phyloP scores from a whole-genome alignment of 1,284 basidiomycete genomes.

The Fomitiporia mediterranea region DNA sequence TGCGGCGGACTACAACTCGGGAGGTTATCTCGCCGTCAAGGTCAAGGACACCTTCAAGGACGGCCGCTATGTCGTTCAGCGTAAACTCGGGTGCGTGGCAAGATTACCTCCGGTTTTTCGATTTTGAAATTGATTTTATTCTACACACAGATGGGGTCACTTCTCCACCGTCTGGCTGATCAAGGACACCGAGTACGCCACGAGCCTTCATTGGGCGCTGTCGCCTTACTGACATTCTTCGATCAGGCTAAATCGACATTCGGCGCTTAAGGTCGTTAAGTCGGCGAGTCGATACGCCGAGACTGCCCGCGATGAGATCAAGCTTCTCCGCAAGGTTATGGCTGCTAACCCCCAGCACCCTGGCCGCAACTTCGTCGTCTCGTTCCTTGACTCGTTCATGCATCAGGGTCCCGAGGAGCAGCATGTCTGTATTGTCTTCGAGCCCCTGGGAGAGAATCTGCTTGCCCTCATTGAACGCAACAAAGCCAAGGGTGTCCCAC shows the following conservation, averaged over 20 bases:
- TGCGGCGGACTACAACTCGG: conserved; percentile 73
- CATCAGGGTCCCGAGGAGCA: conserved; percentile 59
- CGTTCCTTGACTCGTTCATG: conserved; percentile 84
- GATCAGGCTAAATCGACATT: conserved; percentile 61
- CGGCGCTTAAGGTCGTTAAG: conserved; percentile 89
- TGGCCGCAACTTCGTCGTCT: conserved; percentile 71
- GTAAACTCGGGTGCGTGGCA: conserved; percentile 71
- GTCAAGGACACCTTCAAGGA: conserved; percentile 78
- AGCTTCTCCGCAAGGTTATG: conserved; percentile 74
- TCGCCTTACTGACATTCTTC: conserved; percentile 24
- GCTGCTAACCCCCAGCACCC: conserved; percentile 66
- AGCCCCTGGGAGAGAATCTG: conserved; percentile 87
- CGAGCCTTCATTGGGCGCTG: conserved; percentile 13
- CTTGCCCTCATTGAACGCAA: conserved; percentile 82
- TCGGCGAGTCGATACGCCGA: conserved; percentile 83
- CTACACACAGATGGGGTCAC: conserved; percentile 72
- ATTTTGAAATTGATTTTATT: conserved; percentile 14
- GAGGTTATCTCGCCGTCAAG: conserved; percentile 77
- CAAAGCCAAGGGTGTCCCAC: conserved; percentile 81
- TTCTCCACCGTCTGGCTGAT: conserved; percentile 87
- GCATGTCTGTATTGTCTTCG: conserved; percentile 89
- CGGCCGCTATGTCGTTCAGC: conserved; percentile 71
- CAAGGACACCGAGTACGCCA: conserved; percentile 55
- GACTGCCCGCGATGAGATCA: conserved; percentile 89
- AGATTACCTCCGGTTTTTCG: conserved; percentile 23